A percentile compares a stretch with the other conserved stretches of the same genome.
These are phyloP conservation scores for Penicillium lagena DNA, from an alignment of 495 filamentous ascomycete genomes.

Conservation along the genomic window DNA sequence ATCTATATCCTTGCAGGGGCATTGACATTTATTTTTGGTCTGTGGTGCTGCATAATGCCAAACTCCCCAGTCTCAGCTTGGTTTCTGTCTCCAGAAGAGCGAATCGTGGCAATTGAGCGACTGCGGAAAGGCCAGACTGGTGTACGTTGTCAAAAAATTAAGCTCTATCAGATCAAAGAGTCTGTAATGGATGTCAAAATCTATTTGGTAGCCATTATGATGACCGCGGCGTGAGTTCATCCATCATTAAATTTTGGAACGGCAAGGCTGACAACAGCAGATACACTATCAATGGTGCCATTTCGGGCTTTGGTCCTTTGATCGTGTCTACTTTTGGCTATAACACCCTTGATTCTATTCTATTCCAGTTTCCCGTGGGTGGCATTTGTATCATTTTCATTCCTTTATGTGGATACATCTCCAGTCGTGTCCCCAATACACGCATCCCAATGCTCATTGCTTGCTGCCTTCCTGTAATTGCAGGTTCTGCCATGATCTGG, in stretches of 20 bases:
- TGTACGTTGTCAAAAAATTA: conserved; percentile 46
- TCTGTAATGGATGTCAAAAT: conserved; percentile 42
- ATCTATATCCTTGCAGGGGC: conserved; percentile 61
- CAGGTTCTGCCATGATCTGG: conserved; percentile 71
- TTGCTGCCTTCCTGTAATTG: conserved; percentile 65
- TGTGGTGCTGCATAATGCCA: conserved; percentile 53
- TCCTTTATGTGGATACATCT: conserved; percentile 56
- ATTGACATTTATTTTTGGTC: conserved; percentile 58
- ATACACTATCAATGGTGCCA: conserved; percentile 69
- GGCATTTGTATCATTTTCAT: conserved; percentile 58
- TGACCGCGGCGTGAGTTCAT: conserved; percentile 43
- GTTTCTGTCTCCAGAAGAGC: conserved; percentile 45
- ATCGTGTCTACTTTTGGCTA: conserved; percentile 73
- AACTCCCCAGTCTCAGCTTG: conserved; percentile 48
- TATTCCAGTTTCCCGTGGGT: conserved; percentile 69
- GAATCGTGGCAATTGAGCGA: conserved; percentile 48
- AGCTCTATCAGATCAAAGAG: conserved; percentile 43
- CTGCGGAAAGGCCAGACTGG: conserved; percentile 47
- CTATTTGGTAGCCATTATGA: conserved; percentile 51
- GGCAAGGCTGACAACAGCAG: conserved; percentile 10
- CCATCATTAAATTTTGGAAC: background rate
- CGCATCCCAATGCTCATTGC: conserved; percentile 56
- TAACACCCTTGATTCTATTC: conserved; percentile 55
- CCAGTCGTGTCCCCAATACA: conserved; percentile 52
- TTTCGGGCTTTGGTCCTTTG: conserved; percentile 69